These are phyloP conservation scores for Naematelia aurantialba DNA, from an alignment of 768 basidiomycete genomes.

Conservation along the genomic window DNA sequence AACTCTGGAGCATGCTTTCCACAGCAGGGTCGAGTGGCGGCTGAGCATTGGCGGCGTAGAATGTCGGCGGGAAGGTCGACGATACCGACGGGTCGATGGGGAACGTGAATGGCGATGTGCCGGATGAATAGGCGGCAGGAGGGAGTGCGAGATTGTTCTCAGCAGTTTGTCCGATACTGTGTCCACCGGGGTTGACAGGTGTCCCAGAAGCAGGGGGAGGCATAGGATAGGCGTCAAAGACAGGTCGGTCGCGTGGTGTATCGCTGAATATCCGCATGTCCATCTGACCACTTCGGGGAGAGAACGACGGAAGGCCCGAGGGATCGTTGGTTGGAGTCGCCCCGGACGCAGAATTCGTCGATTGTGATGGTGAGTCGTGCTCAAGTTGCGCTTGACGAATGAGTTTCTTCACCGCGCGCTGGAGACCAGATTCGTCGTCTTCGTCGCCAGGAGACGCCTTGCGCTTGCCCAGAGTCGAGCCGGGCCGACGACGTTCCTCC, in stretches of 20 bases:
- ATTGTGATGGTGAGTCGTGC: slow-evolving; percentile 22
- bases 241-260: slow-evolving; percentile 21
- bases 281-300: slow-evolving; percentile 4
- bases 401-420: slow-evolving; percentile 49
- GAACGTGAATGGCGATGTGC: slow-evolving; percentile 13
- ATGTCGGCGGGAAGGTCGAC: slow-evolving; percentile 1
- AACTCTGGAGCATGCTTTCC: slow-evolving; percentile 40
- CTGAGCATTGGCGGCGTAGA: neutral
- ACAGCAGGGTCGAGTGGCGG: slow-evolving; percentile 37
- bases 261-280: slow-evolving; percentile 7
- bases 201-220: slow-evolving; percentile 7
- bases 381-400: slow-evolving; percentile 45
- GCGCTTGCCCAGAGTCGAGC: slow-evolving; percentile 36
- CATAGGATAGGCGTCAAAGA: slow-evolving; percentile 43
- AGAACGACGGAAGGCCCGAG: neutral
- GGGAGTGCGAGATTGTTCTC: neutral
- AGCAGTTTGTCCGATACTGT: neutral
- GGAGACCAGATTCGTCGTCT: slow-evolving; percentile 36
- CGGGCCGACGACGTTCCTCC: slow-evolving; percentile 39
- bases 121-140: slow-evolving; percentile 5
- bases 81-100: slow-evolving; percentile 9
- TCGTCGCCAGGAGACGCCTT: slow-evolving; percentile 25
- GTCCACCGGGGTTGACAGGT: neutral
- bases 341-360: slow-evolving; percentile 1
- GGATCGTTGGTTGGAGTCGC: slow-evolving; percentile 7